Percentiles rank a stretch among this genome's conserved stretches.
phyloP scores from a whole-genome alignment of 495 filamentous ascomycete species.

The Aspergillus homomorphus region DNA sequence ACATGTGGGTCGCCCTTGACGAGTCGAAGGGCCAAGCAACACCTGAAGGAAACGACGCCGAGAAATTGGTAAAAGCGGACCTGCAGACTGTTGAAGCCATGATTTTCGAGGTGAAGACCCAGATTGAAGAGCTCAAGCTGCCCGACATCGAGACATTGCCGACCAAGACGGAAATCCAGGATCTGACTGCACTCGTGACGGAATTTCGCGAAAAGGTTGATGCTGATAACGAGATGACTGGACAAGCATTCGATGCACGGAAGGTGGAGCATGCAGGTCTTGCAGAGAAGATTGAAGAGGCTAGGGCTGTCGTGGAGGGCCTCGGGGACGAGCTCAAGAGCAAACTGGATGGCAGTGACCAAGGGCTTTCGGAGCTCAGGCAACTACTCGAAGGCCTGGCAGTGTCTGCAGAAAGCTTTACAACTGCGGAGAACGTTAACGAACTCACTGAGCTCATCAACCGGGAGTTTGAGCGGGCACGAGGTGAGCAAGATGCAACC shows the following conservation, averaged over 20 bases:
- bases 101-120: constrained; percentile 74
- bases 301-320: constrained; percentile 54
- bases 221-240: constrained; percentile 65
- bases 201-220: constrained; percentile 70
- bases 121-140: constrained; percentile 66
- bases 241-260: constrained; percentile 76
- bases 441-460: constrained; percentile 77
- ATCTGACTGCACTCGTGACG: constrained; percentile 63
- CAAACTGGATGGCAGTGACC: constrained; percentile 56
- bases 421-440: constrained; percentile 64
- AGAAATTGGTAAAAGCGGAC: constrained; percentile 72
- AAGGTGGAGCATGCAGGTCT: constrained; percentile 60
- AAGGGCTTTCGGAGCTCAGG: constrained; percentile 53
- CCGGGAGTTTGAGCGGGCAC: constrained; percentile 74
- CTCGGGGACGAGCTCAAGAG: constrained; percentile 65
- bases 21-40: constrained; percentile 64
- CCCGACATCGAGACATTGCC: constrained; percentile 63
- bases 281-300: constrained; percentile 56
- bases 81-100: constrained; percentile 73
- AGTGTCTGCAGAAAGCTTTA: constrained; percentile 56
- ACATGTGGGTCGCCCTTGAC: constrained; percentile 68
- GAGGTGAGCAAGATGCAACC: constrained; percentile 61
- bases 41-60: constrained; percentile 51
- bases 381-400: constrained; percentile 61
- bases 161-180: constrained; percentile 58